phyloP scores from a whole-genome alignment of 108 stramenopile species.

The Pseudonitzschia delicatissima region DNA sequence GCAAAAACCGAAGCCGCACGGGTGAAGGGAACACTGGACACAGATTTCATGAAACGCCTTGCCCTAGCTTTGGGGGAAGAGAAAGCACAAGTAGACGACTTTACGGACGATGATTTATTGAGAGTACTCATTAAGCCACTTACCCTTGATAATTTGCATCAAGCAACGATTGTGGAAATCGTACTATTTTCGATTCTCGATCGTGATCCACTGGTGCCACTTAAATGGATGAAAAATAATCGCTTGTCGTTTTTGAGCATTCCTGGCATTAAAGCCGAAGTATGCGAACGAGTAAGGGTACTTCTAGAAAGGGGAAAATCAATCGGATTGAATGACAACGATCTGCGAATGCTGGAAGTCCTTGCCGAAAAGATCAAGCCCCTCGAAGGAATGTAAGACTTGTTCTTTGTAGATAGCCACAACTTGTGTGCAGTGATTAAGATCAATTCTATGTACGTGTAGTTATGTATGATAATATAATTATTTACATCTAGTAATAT shows the following conservation, averaged over 20 bases:
- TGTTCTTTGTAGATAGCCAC: too few species aligned
- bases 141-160: not conserved
- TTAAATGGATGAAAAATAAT: constrained; percentile 22
- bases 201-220: constrained; percentile 24
- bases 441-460: too few species aligned
- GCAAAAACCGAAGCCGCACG: constrained; percentile 20
- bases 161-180: constrained; percentile 24
- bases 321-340: too few species aligned
- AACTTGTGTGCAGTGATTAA: too few species aligned
- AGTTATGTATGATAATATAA: too few species aligned
- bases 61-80: not conserved
- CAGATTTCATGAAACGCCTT: constrained; percentile 14
- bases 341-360: not conserved
- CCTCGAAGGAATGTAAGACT: not conserved
- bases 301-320: constrained; percentile 2
- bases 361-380: not conserved
- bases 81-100: constrained; percentile 10
- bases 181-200: constrained; percentile 13
- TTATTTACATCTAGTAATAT: too few species aligned
- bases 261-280: constrained; percentile 23
- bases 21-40: constrained; percentile 20
- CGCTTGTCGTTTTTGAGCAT: constrained; percentile 30
- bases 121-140: not conserved
- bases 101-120: not conserved
- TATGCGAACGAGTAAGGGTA: constrained; percentile 10